These are phyloP conservation scores for Tilletia indica DNA, from an alignment of 1,284 basidiomycete genomes.

Conservation along the genomic window DNA sequence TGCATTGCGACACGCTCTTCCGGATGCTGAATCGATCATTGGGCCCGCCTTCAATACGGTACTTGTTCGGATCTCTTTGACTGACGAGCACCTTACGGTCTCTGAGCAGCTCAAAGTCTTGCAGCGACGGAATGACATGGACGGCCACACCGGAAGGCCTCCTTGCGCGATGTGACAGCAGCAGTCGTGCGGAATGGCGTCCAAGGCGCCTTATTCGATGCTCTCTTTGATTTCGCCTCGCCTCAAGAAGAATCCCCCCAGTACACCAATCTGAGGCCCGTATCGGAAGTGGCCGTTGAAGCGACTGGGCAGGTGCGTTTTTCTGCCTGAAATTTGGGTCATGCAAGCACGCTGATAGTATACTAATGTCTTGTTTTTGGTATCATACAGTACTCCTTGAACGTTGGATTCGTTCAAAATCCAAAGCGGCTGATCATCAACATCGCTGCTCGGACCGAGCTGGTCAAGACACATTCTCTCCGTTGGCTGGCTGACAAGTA, in stretches of 20 bases:
- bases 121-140: constrained; percentile 37
- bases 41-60: constrained; percentile 52
- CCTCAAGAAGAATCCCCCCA: constrained; percentile 13
- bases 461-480: background rate
- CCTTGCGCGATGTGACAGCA: constrained; percentile 38
- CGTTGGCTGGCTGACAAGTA: background rate
- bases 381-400: constrained; percentile 19
- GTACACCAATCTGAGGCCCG: background rate
- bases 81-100: constrained; percentile 19
- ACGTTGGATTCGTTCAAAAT: background rate
- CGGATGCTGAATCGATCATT: constrained; percentile 37
- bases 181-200: constrained; percentile 15
- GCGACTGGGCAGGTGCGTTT: constrained; percentile 16
- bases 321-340: background rate
- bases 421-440: background rate
- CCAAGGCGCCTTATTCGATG: constrained; percentile 36
- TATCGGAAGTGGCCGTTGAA: constrained; percentile 17
- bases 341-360: background rate
- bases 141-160: constrained; percentile 38
- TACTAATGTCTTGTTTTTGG: background rate
- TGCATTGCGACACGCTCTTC: constrained; percentile 36
- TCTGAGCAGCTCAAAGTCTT: constrained; percentile 25
- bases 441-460: background rate
- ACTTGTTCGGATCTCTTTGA: constrained; percentile 35
- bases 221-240: constrained; percentile 47